Percentiles rank a stretch among this genome's conserved stretches.
These are phyloP conservation scores for Ustilago trichophora DNA, from an alignment of 1,284 basidiomycete genomes.

Conservation along the genomic window DNA sequence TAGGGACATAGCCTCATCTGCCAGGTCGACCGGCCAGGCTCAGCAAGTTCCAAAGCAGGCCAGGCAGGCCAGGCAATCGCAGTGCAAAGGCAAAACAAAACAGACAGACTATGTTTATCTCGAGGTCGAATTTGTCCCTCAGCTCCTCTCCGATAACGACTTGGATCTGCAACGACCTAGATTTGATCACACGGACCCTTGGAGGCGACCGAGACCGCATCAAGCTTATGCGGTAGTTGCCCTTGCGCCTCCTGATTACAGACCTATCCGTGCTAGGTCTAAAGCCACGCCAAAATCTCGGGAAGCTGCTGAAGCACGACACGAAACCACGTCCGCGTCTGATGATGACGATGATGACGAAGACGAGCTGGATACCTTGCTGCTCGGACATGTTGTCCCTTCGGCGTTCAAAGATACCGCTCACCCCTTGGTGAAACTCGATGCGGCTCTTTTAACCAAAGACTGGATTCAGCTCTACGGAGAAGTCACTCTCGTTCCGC, in stretches of 20 bases:
- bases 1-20: too few relatives aligned
- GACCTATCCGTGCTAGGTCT: neutral
- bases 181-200: neutral
- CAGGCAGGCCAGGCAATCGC: neutral
- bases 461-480: conserved; percentile 44
- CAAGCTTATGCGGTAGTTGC: conserved; percentile 27
- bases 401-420: conserved; percentile 19
- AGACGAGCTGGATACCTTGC: conserved; percentile 14
- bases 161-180: conserved; percentile 8
- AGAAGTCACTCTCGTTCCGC: conserved; percentile 31
- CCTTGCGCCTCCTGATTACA: conserved; percentile 20
- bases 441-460: conserved; percentile 15
- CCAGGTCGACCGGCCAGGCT: too few relatives aligned
- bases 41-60: too few relatives aligned
- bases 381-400: conserved; percentile 34
- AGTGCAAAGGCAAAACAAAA: conserved; percentile 13
- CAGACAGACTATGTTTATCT: conserved; percentile 17
- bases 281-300: neutral
- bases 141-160: neutral
- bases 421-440: conserved; percentile 25
- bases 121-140: conserved; percentile 36
- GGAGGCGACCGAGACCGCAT: neutral
- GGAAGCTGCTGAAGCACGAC: neutral
- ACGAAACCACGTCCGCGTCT: neutral
- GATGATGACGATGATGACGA: too few relatives aligned